Base-by-base conservation (phyloP, 805 yeast species). In the Candida insectorum region DNA sequence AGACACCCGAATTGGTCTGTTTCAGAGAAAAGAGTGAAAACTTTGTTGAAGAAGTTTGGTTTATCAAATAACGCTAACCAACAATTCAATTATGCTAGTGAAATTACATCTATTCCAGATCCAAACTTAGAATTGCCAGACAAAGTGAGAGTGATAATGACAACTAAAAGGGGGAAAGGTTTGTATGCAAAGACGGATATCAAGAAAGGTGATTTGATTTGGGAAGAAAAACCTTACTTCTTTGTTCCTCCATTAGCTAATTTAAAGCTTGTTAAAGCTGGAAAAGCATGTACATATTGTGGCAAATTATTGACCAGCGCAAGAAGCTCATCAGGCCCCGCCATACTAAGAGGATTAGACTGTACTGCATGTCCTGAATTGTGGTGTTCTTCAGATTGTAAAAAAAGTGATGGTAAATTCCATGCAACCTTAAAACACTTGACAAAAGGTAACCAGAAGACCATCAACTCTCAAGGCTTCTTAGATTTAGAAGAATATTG, bases 261-360 rank as follows among this genome's bases (percentile, higher is more conserved):
- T 45, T 58, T 78, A 28, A 68, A 73, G 24, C 58, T 83, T 37
- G 74, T 83, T 45, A 64, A 71, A 28, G 51, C 56, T 14, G 85
- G 88, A 0, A 75, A 74, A 45, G 84, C 85, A 3, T 85, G 95
- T 54, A 65, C 85, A 2, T 70, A 73, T 49, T 85, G 95, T 62
- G 86, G 88, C 0, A 69, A 71, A 28, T 58, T 79, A 2, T 56
- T 79, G 24, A 49, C 52, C 13, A 26, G 29, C 7, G 23, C 36
- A 10, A 37, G 34, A 16, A 16, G 36, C 12, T 45, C 52, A 6
- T 44, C 47, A 18, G 45, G 55, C 37, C 57, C 62, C 3, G 40
- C 48, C 4, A 48, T 65, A 6, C 52, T 70, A 30, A 59, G 54
- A 26, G 79, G 82, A n/a, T 60, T 80, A 30, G 82, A 79, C 43